A percentile compares a stretch with the other conserved stretches of the same genome.
These are phyloP conservation scores for Hypoxylon rickii DNA, from an alignment of 495 filamentous ascomycete genomes.

Conservation along the genomic window DNA sequence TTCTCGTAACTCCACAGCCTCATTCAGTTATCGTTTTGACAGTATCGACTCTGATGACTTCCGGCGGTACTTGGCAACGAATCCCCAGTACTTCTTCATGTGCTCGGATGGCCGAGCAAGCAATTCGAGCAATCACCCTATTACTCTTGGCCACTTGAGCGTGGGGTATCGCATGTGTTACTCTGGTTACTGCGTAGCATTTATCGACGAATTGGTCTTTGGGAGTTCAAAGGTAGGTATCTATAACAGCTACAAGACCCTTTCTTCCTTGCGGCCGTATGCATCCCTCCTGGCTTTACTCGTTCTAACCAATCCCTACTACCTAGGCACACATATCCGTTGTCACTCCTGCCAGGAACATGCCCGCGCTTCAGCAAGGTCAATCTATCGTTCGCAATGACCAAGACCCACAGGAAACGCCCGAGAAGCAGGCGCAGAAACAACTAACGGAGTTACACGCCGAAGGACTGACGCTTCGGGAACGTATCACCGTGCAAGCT, in stretches of 20 bases:
- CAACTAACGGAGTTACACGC: not conserved
- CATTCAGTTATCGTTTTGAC: slow-evolving; percentile 49
- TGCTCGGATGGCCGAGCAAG: slow-evolving; percentile 52
- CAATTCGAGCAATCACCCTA: not conserved
- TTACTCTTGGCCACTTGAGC: slow-evolving; percentile 7
- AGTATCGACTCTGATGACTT: slow-evolving; percentile 54
- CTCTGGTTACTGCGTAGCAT: slow-evolving; percentile 30
- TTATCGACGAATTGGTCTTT: slow-evolving; percentile 37
- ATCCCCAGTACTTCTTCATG: slow-evolving; percentile 69
- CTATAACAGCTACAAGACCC: too few relatives aligned
- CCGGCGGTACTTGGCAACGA: slow-evolving; percentile 52
- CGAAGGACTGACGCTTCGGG: slow-evolving; percentile 16
- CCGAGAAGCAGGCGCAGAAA: not conserved
- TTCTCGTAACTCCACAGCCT: slow-evolving; percentile 23
- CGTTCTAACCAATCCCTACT: not conserved
- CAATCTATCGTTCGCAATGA: not conserved
- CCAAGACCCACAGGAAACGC: not conserved
- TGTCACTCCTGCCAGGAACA: not conserved
- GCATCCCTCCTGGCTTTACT: not conserved
- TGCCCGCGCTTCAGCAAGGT: not conserved
- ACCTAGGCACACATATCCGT: slow-evolving; percentile 17
- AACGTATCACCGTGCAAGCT: slow-evolving; percentile 18
- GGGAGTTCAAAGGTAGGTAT: slow-evolving; percentile 38
- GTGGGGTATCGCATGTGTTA: slow-evolving; percentile 23
- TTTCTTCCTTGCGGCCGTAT: too few relatives aligned